These are phyloP conservation scores for Neurospora discreta DNA, from an alignment of 495 filamentous ascomycete genomes.

Conservation along the genomic window DNA sequence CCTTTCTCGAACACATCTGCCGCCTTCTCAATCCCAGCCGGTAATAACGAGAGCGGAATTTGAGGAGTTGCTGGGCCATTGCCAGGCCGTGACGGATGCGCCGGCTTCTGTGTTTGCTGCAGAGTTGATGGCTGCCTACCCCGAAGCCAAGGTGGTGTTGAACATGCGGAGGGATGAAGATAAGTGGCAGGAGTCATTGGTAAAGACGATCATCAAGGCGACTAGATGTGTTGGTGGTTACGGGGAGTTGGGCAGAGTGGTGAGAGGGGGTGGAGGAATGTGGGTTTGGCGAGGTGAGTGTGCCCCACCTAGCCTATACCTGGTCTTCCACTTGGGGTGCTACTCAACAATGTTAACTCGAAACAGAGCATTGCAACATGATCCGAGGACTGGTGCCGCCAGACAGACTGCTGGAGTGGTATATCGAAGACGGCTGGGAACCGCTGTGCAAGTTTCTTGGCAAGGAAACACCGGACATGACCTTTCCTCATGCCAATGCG, in stretches of 20 bases:
- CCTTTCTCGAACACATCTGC: constrained; percentile 19
- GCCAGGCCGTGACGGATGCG: constrained; percentile 30
- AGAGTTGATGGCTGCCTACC: constrained; percentile 35
- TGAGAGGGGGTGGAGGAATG: constrained; percentile 8
- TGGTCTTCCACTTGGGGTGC: too few relatives aligned
- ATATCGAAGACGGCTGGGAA: constrained; percentile 38
- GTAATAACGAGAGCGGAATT: constrained; percentile 40
- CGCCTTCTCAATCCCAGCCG: constrained; percentile 1
- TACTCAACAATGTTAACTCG: too few relatives aligned
- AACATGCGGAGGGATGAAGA: constrained; percentile 28
- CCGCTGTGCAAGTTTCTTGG: constrained; percentile 38
- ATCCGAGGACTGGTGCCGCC: constrained; percentile 28
- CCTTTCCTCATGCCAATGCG: constrained; percentile 31
- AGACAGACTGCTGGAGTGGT: constrained; percentile 34
- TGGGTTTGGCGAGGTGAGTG: constrained; percentile 14
- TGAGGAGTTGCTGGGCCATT: constrained; percentile 33
- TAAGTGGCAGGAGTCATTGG: constrained; percentile 26
- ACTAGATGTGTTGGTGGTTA: constrained; percentile 9
- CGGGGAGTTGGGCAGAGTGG: constrained; percentile 12
- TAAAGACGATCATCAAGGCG: constrained; percentile 11
- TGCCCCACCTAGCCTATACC: too few relatives aligned
- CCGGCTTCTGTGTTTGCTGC: constrained; percentile 32
- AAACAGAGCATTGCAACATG: constrained; percentile 17
- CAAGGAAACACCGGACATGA: constrained; percentile 28
- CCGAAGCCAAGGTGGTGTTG: constrained; percentile 34